Evolutionary conservation across 768 basidiomycete species (phyloP).

Genomic region (Leccinum disarticulatum): DNA sequence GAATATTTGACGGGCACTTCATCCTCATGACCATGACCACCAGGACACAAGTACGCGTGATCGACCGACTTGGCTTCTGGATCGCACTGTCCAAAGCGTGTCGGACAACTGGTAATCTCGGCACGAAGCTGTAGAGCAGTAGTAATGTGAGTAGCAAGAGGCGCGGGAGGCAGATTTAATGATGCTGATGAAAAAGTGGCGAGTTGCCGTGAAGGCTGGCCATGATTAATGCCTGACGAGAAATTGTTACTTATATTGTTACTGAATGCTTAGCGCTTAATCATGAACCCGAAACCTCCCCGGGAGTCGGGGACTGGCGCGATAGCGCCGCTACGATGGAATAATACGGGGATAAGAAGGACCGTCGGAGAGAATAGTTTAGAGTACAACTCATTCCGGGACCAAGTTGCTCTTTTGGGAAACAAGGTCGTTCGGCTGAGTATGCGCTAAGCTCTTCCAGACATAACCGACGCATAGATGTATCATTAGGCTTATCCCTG

Average conservation of each 20-base stretch:
- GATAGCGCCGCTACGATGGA: too few relatives aligned
- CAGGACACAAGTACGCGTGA: neutral
- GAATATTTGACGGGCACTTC: neutral
- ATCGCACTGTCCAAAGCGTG: neutral
- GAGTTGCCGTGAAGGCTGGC: neutral
- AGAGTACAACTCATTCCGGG: neutral
- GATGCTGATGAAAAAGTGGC: constrained; percentile 1
- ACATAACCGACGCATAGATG: neutral
- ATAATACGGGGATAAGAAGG: neutral
- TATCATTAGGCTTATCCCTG: neutral
- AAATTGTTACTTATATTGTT: neutral
- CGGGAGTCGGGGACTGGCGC: too few relatives aligned
- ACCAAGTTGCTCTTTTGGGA: neutral
- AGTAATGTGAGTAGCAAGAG: neutral
- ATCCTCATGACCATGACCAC: neutral
- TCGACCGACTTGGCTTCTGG: neutral
- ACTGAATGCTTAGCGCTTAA: too few relatives aligned
- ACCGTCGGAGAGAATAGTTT: neutral
- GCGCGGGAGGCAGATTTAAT: neutral
- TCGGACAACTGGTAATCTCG: neutral
- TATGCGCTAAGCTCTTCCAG: neutral
- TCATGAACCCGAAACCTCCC: too few relatives aligned
- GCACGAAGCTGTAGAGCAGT: neutral
- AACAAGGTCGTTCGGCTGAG: neutral
- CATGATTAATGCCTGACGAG: neutral